These are phyloP conservation scores for Kwoniella newhampshirensis DNA, from an alignment of 768 basidiomycete species.

Conservation along the genomic window DNA sequence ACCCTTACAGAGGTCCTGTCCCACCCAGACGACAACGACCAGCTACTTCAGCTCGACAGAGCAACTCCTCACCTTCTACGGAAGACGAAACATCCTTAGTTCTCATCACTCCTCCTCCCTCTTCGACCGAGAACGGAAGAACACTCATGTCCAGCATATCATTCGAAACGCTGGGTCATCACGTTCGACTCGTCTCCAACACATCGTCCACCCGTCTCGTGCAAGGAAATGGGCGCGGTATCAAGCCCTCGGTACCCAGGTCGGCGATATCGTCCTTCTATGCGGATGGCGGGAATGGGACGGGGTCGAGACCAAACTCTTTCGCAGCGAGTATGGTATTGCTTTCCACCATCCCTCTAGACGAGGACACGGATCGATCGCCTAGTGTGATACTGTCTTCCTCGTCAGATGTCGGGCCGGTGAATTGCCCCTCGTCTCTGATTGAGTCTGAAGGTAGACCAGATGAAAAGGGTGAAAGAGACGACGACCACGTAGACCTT, in stretches of 20 bases:
- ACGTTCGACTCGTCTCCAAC: constrained; percentile 1
- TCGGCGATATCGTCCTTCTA: constrained; percentile 18
- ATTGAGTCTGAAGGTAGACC: too few species aligned
- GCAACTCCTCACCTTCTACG: constrained; percentile 5
- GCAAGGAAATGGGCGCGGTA: not conserved
- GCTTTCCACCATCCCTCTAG: too few species aligned
- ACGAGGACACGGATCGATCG: too few species aligned
- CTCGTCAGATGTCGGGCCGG: not conserved
- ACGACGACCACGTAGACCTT: too few species aligned
- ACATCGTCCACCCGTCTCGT: constrained; percentile 1
- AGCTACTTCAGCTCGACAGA: not conserved
- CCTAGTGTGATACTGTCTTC: not conserved
- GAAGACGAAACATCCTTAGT: constrained; percentile 4
- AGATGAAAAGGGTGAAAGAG: too few species aligned
- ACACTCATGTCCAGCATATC: constrained; percentile 15
- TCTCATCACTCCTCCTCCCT: constrained; percentile 16
- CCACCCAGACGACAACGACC: constrained; percentile 21
- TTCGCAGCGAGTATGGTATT: not conserved
- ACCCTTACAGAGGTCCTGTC: constrained; percentile 21
- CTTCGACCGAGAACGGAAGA: not conserved
- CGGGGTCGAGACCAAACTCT: constrained; percentile 6
- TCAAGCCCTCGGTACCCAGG: constrained; percentile 23
- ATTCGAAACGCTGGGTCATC: constrained; percentile 22
- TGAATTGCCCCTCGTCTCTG: not conserved
- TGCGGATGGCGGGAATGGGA: constrained; percentile 1